Percentiles rank a stretch among this genome's conserved stretches.
Conservation (phyloP, 139 green algal genomes). For the Tetradesmus lagerheimii region DNA sequence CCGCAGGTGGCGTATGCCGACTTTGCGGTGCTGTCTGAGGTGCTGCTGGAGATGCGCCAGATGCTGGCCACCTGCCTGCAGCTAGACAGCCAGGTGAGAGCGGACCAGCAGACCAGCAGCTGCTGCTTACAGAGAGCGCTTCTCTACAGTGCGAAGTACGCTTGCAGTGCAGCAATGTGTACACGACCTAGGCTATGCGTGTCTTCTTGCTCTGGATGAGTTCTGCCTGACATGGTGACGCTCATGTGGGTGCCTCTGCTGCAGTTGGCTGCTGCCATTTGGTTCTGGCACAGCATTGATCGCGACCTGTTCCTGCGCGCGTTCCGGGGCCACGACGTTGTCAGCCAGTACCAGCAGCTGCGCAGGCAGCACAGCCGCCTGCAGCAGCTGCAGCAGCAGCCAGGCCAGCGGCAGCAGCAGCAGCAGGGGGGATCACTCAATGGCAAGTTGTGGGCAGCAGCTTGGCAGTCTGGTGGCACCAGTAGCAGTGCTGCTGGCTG, state of each 20-base stretch:
- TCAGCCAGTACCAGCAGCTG: constrained; percentile 22
- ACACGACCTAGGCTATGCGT: neutral
- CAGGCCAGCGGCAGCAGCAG: constrained; percentile 12
- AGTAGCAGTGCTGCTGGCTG: neutral
- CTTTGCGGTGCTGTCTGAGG: constrained; percentile 19
- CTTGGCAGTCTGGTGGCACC: neutral
- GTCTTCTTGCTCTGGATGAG: neutral
- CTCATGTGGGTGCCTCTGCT: too few species aligned
- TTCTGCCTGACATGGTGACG: neutral
- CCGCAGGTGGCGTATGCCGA: constrained; percentile 31
- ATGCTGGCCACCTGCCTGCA: neutral
- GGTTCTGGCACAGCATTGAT: constrained; percentile 22
- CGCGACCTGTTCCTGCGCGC: constrained; percentile 33
- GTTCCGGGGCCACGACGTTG: constrained; percentile 10
- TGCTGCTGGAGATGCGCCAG: constrained; percentile 33
- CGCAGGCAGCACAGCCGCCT: neutral
- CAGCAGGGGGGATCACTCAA: neutral
- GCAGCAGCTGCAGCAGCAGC: neutral
- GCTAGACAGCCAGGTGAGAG: constrained; percentile 12
- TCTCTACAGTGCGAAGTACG: too few species aligned
- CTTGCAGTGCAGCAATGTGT: neutral
- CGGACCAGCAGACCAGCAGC: neutral
- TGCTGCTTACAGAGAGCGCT: too few species aligned
- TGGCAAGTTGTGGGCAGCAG: neutral
- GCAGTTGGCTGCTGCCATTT: constrained; percentile 21